phyloP scores from a whole-genome alignment of 106 monocot genomes.

The Dendrobium nobile region DNA sequence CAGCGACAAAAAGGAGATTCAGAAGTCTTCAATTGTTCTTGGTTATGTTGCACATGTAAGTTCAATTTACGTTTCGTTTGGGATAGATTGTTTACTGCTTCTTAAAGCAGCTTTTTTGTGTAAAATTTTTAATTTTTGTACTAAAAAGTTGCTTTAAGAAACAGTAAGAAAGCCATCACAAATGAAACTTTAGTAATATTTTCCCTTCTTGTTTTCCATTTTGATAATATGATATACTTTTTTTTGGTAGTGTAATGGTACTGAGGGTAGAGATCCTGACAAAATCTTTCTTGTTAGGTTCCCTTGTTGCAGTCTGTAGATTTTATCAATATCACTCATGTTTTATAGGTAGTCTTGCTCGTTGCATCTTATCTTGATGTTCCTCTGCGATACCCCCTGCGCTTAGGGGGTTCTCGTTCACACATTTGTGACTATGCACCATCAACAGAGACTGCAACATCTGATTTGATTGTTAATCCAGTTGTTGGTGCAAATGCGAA shows the following conservation, averaged over 20 bases:
- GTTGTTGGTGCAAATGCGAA: slow-evolving; percentile 12
- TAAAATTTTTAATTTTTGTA: too few relatives aligned
- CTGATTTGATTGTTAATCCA: slow-evolving; percentile 28
- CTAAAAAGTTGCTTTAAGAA: too few relatives aligned
- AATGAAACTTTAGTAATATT: not conserved
- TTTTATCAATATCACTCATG: slow-evolving; percentile 1
- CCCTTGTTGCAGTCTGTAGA: not conserved
- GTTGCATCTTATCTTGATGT: slow-evolving; percentile 81
- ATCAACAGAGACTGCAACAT: slow-evolving; percentile 37
- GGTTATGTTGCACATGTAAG: slow-evolving; percentile 99
- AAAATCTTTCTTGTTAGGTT: not conserved
- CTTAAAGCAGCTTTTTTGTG: too few relatives aligned
- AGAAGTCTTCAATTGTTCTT: slow-evolving; percentile 70
- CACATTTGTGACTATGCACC: slow-evolving; percentile 80
- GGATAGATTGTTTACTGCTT: too few relatives aligned
- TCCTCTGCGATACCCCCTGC: slow-evolving; percentile 67
- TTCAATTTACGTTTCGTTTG: not conserved
- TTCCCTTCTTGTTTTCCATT: not conserved
- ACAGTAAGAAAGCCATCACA: too few relatives aligned
- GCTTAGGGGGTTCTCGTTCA: slow-evolving; percentile 75
- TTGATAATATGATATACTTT: not conserved
- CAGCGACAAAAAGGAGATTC: slow-evolving; percentile 77
- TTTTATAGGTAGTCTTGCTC: slow-evolving; percentile 58
- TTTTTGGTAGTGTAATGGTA: not conserved
- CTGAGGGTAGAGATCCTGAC: not conserved